phyloP scores from a whole-genome alignment of 2,329 filamentous ascomycete species.

The Nannizzia gypsea region DNA sequence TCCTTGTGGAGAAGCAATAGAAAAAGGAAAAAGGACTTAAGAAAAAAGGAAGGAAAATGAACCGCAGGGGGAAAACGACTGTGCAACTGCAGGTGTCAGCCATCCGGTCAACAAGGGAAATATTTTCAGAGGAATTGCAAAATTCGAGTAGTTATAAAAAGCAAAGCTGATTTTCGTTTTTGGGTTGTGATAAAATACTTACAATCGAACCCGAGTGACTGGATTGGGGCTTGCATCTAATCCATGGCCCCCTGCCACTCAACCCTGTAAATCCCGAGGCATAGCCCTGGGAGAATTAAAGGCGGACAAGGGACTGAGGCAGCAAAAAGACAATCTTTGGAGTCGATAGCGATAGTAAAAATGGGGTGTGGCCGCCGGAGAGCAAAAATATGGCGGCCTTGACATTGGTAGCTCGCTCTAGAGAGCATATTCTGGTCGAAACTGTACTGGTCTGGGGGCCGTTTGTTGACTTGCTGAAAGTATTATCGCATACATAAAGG shows the following conservation, averaged over 20 bases:
- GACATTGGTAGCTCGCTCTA: background rate
- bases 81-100: conserved; percentile 3
- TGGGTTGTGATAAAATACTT: background rate
- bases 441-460: background rate
- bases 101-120: background rate
- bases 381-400: background rate
- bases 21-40: background rate
- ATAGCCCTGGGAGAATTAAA: background rate
- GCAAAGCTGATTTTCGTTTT: background rate
- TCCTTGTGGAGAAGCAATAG: background rate
- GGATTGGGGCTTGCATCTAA: background rate
- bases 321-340: background rate
- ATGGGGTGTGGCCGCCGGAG: background rate
- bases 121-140: conserved; percentile 2
- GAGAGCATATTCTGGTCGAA: background rate
- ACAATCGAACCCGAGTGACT: background rate
- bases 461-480: background rate
- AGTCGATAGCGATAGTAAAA: background rate
- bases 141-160: background rate
- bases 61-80: background rate
- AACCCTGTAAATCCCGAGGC: background rate
- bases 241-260: background rate
- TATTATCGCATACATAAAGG: background rate
- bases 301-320: background rate
- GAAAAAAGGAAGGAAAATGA: background rate